Evolutionary conservation across 805 yeast species (phyloP).

Genomic region (Pichia membranifaciens): DNA sequence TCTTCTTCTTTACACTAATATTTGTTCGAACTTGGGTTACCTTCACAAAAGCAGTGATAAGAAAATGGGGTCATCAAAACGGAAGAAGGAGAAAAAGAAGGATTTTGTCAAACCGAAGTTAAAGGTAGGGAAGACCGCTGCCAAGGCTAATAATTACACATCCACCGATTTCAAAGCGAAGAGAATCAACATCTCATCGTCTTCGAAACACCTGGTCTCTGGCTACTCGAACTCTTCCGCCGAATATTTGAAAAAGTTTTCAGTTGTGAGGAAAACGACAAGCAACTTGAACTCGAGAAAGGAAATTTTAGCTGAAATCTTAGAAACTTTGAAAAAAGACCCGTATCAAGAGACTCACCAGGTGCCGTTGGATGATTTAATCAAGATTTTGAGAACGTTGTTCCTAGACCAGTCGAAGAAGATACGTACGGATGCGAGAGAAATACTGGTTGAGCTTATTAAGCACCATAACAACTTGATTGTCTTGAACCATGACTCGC

Average conservation of each 20-base stretch:
- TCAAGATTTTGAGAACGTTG: slow-evolving; percentile 55
- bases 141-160: slow-evolving; percentile 69
- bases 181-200: slow-evolving; percentile 32
- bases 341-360: slow-evolving; percentile 32
- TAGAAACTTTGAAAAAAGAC: slow-evolving; percentile 12
- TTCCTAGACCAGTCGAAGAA: slow-evolving; percentile 58
- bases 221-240: not conserved
- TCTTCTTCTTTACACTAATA: too few species aligned
- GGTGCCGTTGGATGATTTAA: slow-evolving; percentile 49
- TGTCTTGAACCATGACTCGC: slow-evolving; percentile 51
- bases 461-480: slow-evolving; percentile 31
- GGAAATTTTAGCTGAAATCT: slow-evolving; percentile 17
- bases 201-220: slow-evolving; percentile 22
- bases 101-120: slow-evolving; percentile 76
- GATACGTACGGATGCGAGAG: slow-evolving; percentile 35
- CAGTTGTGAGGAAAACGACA: slow-evolving; percentile 54
- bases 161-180: slow-evolving; percentile 81
- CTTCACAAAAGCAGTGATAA: not conserved
- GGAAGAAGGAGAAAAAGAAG: slow-evolving; percentile 58
- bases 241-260: slow-evolving; percentile 46
- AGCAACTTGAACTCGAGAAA: slow-evolving; percentile 19
- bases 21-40: too few species aligned
- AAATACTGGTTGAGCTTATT: slow-evolving; percentile 10
- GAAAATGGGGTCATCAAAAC: slow-evolving; percentile 47
- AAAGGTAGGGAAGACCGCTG: slow-evolving; percentile 79